phyloP scores from a whole-genome alignment of 768 basidiomycete species.

The Rhizopogon rudus region DNA sequence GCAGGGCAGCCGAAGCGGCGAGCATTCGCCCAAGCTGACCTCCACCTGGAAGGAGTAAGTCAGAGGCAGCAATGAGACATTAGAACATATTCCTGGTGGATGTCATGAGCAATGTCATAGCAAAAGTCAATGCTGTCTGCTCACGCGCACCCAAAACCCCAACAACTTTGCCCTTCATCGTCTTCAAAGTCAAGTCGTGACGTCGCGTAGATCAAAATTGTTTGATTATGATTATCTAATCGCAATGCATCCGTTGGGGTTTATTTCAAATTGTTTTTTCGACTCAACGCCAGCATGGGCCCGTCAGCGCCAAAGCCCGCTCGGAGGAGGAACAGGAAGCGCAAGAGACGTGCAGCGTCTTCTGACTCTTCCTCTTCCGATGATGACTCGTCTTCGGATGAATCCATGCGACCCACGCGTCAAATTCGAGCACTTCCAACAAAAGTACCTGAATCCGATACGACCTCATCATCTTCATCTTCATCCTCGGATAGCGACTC shows the following conservation, averaged over 20 bases:
- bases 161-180: constrained; percentile 22
- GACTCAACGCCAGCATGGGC: constrained; percentile 14
- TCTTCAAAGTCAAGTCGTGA: not conserved
- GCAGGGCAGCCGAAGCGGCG: constrained; percentile 79
- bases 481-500: constrained; percentile 14
- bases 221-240: not conserved
- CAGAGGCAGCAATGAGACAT: not conserved
- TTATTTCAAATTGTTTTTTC: not conserved
- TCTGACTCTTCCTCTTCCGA: constrained; percentile 40
- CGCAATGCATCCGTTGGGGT: not conserved
- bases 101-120: constrained; percentile 6
- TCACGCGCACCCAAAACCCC: constrained; percentile 28
- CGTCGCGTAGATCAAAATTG: not conserved
- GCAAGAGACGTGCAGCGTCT: constrained; percentile 46
- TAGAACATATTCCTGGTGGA: constrained; percentile 6
- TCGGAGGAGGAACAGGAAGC: constrained; percentile 47
- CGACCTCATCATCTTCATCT: constrained; percentile 9
- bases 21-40: constrained; percentile 99
- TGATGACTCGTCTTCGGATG: constrained; percentile 15
- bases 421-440: constrained; percentile 1
- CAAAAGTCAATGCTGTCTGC: not conserved
- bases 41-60: constrained; percentile 56
- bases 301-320: constrained; percentile 27
- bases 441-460: constrained; percentile 6
- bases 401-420: constrained; percentile 2